Evolutionary conservation across 2,329 filamentous ascomycete genomes (phyloP), one percentile per base, ranked within the genome.

Genomic region (Fusarium sublunatum): DNA sequence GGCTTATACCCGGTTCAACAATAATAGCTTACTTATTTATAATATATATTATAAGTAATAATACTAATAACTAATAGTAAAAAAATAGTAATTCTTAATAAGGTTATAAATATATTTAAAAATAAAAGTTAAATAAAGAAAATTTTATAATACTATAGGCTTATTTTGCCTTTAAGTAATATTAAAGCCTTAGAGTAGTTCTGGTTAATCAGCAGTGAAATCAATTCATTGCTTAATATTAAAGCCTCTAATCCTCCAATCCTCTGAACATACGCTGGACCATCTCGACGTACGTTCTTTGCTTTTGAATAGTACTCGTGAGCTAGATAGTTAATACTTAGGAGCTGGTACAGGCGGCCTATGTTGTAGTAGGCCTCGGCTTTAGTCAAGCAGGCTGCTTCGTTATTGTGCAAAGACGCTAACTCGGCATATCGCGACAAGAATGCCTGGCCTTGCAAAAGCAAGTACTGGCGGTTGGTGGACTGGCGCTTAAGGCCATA

Each of bases 401-500:
- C 26, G 4, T 38, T 45, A 15, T 32, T 5, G 5, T 36, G 7
- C 3, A 45, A 22, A 22, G 53, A 32, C 2, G 58, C 55, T 6
- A 61, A 55, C 7, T 73, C 65, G 7, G 70, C 68, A 34, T 78
- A 78, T n/a, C 71, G 67, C 5, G 70, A 86, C 54, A 98, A 77
- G 70, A 97, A 97, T 0, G 88, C 82, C 46, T 97, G 83, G 0
- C 93, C 95, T 74, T 98, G 93, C 64, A 92, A 83, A 38, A 97
- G 87, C 36, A 93, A 86, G 72, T 91, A 94, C 73, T 98, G 94
- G 2, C 95, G 83, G 73, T 98, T 98, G 43, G 94, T 92, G 0
- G 90, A 88, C 75, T 96, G 92, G 3, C 94, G 86, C 75, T 98
- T 97, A 71, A 97, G 84, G 1, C 91, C 89, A 73, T 95, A 91